phyloP scores from a whole-genome alignment of 495 filamentous ascomycete species.

The Penicillium fimorum region DNA sequence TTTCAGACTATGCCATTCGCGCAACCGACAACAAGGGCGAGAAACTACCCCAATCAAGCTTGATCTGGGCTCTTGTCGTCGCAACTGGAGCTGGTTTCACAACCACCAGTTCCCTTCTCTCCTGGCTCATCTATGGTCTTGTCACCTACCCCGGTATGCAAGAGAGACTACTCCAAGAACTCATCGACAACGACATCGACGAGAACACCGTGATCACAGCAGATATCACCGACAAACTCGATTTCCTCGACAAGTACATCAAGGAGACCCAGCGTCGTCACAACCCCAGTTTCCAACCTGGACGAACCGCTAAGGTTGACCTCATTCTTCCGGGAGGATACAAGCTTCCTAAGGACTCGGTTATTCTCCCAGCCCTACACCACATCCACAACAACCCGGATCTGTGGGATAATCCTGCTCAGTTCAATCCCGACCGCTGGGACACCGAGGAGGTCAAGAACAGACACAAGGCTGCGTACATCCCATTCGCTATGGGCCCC shows the following conservation, averaged over 20 bases:
- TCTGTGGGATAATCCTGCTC: constrained; percentile 49
- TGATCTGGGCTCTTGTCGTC: constrained; percentile 28
- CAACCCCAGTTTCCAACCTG: constrained; percentile 55
- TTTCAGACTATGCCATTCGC: constrained; percentile 43
- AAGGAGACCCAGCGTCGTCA: constrained; percentile 57
- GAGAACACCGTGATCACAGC: constrained; percentile 32
- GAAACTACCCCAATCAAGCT: constrained; percentile 39
- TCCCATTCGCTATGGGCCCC: constrained; percentile 50
- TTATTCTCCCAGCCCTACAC: constrained; percentile 49
- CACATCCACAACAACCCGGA: constrained; percentile 51
- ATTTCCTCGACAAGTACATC: constrained; percentile 52
- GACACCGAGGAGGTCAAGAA: constrained; percentile 47
- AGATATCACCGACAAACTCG: constrained; percentile 29
- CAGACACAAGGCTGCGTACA: constrained; percentile 43
- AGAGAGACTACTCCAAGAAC: constrained; percentile 51
- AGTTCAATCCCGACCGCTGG: constrained; percentile 56
- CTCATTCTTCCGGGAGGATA: constrained; percentile 55
- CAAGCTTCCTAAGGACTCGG: constrained; percentile 39
- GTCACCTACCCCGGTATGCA: constrained; percentile 50
- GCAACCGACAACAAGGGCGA: constrained; percentile 52
- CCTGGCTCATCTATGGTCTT: constrained; percentile 52
- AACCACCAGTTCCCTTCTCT: constrained; percentile 30
- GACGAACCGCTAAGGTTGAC: constrained; percentile 48
- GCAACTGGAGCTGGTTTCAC: constrained; percentile 31
- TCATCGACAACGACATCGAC: constrained; percentile 47